These are phyloP conservation scores for Anaeramoeba ignava DNA, from an alignment of 78 protist genomes.

Conservation along the genomic window DNA sequence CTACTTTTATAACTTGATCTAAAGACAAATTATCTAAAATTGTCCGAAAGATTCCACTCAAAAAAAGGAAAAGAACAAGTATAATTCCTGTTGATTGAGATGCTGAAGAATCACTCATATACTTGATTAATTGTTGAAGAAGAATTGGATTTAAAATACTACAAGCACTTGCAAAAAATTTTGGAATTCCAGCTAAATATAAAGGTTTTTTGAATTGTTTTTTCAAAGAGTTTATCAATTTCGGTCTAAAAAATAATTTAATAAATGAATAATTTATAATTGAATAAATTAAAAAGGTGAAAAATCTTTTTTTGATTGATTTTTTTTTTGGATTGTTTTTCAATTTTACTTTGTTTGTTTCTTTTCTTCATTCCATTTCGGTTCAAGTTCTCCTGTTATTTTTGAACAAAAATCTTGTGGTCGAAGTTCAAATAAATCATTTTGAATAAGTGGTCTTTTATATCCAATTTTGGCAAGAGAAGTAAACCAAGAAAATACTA, in stretches of 20 bases:
- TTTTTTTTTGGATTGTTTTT: no score
- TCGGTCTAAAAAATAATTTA: no score
- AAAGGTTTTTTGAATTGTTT: no score
- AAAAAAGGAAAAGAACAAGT: background rate
- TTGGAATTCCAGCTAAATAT: background rate
- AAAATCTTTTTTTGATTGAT: no score
- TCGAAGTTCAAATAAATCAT: background rate
- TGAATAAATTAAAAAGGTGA: no score
- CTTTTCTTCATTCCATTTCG: no score
- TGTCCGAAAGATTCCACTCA: background rate
- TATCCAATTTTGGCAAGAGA: background rate
- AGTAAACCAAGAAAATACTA: background rate
- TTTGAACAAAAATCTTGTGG: background rate
- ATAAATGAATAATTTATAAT: no score
- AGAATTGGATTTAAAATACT: background rate
- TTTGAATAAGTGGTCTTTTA: background rate
- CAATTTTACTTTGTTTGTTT: no score
- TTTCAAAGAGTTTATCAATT: no score
- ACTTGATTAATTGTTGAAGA: background rate
- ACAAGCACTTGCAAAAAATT: background rate
- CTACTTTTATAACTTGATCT: background rate
- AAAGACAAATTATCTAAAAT: background rate
- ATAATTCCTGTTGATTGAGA: background rate
- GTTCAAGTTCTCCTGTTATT: background rate
- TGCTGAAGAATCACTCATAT: background rate